Evolutionary conservation across 768 basidiomycete species (phyloP), one percentile per base, ranked within the genome.

Genomic region (Leccinum ochraceum): DNA sequence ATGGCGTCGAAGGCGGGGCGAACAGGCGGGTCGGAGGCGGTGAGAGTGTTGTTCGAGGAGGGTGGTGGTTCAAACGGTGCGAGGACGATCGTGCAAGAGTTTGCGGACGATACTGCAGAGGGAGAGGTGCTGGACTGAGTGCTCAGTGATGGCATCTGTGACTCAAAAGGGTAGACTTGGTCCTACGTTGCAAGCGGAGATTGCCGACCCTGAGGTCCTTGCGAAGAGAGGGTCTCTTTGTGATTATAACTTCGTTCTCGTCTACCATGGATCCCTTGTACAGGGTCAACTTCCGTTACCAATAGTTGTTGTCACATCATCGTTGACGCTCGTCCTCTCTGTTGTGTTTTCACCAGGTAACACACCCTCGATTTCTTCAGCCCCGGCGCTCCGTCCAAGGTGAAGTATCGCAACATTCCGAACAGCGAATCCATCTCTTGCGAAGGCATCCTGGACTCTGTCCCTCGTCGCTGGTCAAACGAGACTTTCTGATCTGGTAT

Each of bases 11-110:
- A 58, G 16, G 79, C 78, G 32, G 75, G 75, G 54, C 81, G 82
- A 67, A 83, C 82, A 0, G 79, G 79, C 1, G 64, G 72, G 5
- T 79, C 77, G 3, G 80, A 83, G 17, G 75, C 76, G 13, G 71
- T 76, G 8, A 69, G 81, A 63, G 46, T 84, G 39, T 54, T 71
- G n/a, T 50, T 65, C 6, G 70, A 56, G 61, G 66, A 66, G 59
- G 53, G 42, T 2, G 9, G 17, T 5, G n/a, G n/a, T 42, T n/a
- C 34, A 13, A 13, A 42, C 17, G 39, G 17, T 42, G 39, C 17
- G 17, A 42, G 17, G 39, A 42, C 39, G 44, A 46, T 46, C 20
- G 9, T 46, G 10, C 9, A 46, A 46, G 44, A 11, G 9, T 46
- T 46, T 20, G 4, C 3, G 44, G 44, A 46, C n/a, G 10, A 20